Base-by-base conservation (phyloP, 2,329 filamentous ascomycete genomes). In the Aureobasidium sp. region DNA sequence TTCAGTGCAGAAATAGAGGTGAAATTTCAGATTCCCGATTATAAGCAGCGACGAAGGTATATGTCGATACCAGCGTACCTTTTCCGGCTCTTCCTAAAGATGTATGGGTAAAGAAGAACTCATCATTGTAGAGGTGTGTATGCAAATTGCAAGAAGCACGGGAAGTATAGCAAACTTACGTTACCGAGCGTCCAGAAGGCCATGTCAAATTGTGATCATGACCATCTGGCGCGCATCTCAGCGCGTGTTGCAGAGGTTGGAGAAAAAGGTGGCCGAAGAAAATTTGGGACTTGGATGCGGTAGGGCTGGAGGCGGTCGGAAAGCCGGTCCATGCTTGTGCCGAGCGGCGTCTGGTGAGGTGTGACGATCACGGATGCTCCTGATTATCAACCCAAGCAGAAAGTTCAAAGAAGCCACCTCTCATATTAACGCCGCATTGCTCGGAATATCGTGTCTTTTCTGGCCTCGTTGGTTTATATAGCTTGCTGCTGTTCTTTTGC, bases 61-160 rank as follows among this genome's bases (percentile, higher is more conserved):
- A 71, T 78, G 76, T 74, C 76, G 76, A 78, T 78, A 73, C 76
- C 73, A 73, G 75, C 74, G 74, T 78, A 74, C 76, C 77, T 80
- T 77, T 78, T 80, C 75, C 78, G 78, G 78, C 78, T 80, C 78
- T 80, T 80, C 78, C 78, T 80, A 78, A 72, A 70, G 68, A 63
- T 60, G 63, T 67, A 68, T 71, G 68, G 70, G 71, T 71, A 68
- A 69, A 51, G 66, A 67, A 65, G 62, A 68, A 68, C 65, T 74
- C 72, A 74, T 74, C 72, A 69, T 73, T 69, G 67, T 65, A 66
- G 48, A 42, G 52, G 17, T 36, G 26, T 26, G 44, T 50, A 47
- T 57, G 12, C 42, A 36, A 10, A 32, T 29, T 55, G 51, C 51
- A 32, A 20, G 15, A 9, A 58, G 7, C 42, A 48, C 55, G 34